These are phyloP conservation scores for Aspergillus unguis DNA, from an alignment of 2,329 filamentous ascomycete genomes.

Conservation along the genomic window DNA sequence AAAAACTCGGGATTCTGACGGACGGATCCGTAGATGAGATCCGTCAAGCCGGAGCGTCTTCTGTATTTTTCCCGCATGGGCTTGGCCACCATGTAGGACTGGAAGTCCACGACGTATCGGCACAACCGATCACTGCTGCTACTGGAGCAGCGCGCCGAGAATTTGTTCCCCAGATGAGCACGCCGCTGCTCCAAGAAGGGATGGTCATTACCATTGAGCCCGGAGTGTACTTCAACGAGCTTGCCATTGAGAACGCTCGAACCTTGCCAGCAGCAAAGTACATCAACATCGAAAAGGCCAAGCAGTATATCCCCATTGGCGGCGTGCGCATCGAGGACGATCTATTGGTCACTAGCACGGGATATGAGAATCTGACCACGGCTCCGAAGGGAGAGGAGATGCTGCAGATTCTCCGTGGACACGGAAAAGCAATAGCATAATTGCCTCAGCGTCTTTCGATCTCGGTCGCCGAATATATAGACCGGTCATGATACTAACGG, in stretches of 20 bases:
- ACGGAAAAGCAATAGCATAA: conserved; percentile 10
- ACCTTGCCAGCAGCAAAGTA: conserved; percentile 31
- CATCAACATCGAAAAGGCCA: conserved; percentile 40
- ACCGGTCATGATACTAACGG: neutral
- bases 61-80: conserved; percentile 43
- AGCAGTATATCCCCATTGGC: conserved; percentile 42
- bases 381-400: conserved; percentile 64
- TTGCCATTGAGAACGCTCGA: conserved; percentile 36
- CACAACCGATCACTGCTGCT: conserved; percentile 32
- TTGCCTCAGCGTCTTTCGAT: neutral
- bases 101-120: conserved; percentile 45
- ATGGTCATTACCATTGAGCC: conserved; percentile 58
- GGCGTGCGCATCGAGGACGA: conserved; percentile 53
- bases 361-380: conserved; percentile 69
- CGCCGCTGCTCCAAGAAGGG: conserved; percentile 45
- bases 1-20: conserved; percentile 70
- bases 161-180: conserved; percentile 26
- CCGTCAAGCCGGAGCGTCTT: conserved; percentile 34
- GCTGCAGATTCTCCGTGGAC: conserved; percentile 37
- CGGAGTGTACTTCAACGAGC: conserved; percentile 46
- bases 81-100: conserved; percentile 59
- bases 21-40: conserved; percentile 55
- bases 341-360: conserved; percentile 65
- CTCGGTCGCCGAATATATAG: neutral
- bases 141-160: conserved; percentile 12